Conservation (phyloP, 371 early-diverging fungal genomes). For the Batrachochytrium dendrobatidis region DNA sequence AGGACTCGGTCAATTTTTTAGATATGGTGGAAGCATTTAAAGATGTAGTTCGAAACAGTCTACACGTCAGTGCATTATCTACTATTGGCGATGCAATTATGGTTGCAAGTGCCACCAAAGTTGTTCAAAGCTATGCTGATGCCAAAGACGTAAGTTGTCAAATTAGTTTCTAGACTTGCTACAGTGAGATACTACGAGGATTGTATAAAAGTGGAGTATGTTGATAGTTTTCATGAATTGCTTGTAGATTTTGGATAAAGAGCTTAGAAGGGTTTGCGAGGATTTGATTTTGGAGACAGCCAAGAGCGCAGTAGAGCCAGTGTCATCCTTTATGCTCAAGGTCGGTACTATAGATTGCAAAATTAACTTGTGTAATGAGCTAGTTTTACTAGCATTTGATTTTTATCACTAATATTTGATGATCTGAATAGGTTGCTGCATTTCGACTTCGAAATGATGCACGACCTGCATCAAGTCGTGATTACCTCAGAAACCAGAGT, state of each 20-base stretch:
- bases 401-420: background rate
- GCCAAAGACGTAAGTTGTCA: slow-evolving; percentile 14
- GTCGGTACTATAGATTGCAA: no score
- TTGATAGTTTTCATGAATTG: slow-evolving; percentile 1
- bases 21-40: slow-evolving; percentile 48
- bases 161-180: background rate
- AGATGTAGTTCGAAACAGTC: slow-evolving; percentile 4
- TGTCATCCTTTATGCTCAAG: slow-evolving; percentile 61
- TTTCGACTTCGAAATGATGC: slow-evolving; percentile 12
- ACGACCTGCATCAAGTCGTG: slow-evolving; percentile 6
- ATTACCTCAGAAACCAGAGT: slow-evolving; percentile 29
- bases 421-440: slow-evolving; percentile 21
- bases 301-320: slow-evolving; percentile 54
- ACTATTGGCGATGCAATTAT: slow-evolving; percentile 11
- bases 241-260: slow-evolving; percentile 45
- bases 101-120: slow-evolving; percentile 1
- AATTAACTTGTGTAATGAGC: no score
- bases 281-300: slow-evolving; percentile 63
- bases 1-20: slow-evolving; percentile 56
- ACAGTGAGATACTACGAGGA: no score
- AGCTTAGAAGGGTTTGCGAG: slow-evolving; percentile 66
- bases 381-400: no score
- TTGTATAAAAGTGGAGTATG: no score
- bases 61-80: slow-evolving; percentile 3
- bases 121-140: slow-evolving; percentile 17